Conservation (phyloP, 768 basidiomycete genomes). For the Trametes coccinea region DNA sequence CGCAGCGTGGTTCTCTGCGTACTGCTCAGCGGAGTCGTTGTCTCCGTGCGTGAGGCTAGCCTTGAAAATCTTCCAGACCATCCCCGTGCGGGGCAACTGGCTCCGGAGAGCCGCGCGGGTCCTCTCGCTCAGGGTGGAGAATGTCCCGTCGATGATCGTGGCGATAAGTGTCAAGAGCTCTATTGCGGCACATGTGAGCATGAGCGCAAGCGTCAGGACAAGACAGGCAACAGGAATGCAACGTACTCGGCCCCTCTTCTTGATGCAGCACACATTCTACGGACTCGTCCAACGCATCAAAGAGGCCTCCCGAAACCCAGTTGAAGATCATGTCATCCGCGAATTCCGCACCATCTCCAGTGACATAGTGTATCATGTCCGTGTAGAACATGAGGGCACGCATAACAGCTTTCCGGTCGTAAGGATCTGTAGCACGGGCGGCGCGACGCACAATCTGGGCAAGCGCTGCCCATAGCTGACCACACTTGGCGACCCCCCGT, state of each 20-base stretch:
- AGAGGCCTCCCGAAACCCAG: not conserved
- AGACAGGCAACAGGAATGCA: not conserved
- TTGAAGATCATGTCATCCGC: not conserved
- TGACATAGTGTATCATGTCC: not conserved
- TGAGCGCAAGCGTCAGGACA: too few species aligned
- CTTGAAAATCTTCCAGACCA: not conserved
- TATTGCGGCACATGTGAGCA: not conserved
- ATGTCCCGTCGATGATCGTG: not conserved
- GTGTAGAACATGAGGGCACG: not conserved
- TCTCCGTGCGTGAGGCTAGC: not conserved
- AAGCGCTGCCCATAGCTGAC: not conserved
- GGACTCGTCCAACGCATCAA: not conserved
- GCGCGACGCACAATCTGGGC: not conserved
- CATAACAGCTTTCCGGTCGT: not conserved
- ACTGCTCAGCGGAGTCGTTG: not conserved
- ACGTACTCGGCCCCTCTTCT: not conserved
- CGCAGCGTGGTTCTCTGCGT: not conserved
- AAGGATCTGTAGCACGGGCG: too few species aligned
- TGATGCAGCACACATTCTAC: not conserved
- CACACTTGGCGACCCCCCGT: not conserved
- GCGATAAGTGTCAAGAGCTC: slow-evolving; percentile 1
- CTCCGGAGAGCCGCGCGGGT: not conserved
- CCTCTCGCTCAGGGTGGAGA: not conserved
- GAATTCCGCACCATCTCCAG: not conserved
- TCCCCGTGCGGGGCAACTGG: not conserved